Conservation (phyloP, 305 asterid genomes). For the Andrographis paniculata region DNA sequence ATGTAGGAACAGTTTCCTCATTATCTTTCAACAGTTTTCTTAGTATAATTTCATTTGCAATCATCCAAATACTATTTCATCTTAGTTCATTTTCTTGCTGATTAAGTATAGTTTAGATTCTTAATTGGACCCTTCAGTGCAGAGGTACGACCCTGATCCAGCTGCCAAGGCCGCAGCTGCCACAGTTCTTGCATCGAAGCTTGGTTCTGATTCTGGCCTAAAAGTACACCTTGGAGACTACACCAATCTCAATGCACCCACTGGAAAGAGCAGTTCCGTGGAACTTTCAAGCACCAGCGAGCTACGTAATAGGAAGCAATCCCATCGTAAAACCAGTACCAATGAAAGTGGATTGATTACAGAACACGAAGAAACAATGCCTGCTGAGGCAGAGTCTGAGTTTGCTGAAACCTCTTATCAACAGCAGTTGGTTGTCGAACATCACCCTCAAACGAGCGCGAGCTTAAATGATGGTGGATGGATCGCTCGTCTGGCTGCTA, state of each 20-base stretch:
- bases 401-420: conserved; percentile 30
- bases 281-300: conserved; percentile 49
- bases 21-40: too few species aligned
- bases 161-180: conserved; percentile 96
- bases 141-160: conserved; percentile 91
- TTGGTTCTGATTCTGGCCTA: conserved; percentile 81
- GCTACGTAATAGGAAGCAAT: conserved; percentile 64
- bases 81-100: not conserved
- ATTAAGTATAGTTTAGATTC: conserved; percentile 17
- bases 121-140: conserved; percentile 30
- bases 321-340: conserved; percentile 26
- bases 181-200: conserved; percentile 70
- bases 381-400: conserved; percentile 26
- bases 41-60: too few species aligned
- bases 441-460: conserved; percentile 39
- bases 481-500: conserved; percentile 77
- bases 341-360: conserved; percentile 21
- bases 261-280: conserved; percentile 58
- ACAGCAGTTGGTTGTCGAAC: conserved; percentile 64
- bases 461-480: conserved; percentile 58
- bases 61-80: too few species aligned
- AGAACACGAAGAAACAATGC: conserved; percentile 30
- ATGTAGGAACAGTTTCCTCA: too few species aligned
- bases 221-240: conserved; percentile 57
- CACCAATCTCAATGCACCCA: conserved; percentile 26